These are phyloP conservation scores for Russula vinacea DNA, from an alignment of 768 basidiomycete species.

Conservation along the genomic window DNA sequence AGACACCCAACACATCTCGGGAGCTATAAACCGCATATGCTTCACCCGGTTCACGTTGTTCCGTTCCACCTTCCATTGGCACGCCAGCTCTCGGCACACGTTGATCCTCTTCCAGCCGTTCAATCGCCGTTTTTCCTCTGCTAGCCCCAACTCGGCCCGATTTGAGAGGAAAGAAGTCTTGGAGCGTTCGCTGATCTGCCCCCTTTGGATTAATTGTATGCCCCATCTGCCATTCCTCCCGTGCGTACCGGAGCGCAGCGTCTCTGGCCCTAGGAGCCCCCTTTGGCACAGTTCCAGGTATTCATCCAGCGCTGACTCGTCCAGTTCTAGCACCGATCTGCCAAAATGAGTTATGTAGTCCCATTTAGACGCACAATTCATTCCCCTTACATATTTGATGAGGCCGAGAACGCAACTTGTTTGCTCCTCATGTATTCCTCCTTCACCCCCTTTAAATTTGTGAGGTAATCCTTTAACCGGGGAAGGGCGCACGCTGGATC, in stretches of 20 bases:
- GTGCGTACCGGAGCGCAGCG: constrained; percentile 15
- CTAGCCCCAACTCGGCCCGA: constrained; percentile 1
- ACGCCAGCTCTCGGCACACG: constrained; percentile 18
- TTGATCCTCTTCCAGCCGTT: constrained; percentile 5
- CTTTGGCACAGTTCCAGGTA: constrained; percentile 24
- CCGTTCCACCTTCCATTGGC: constrained; percentile 17
- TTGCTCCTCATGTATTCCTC: constrained; percentile 12
- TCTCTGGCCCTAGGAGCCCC: constrained; percentile 13
- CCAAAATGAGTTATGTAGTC: background rate
- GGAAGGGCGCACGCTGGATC: constrained; percentile 30
- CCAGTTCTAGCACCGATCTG: constrained; percentile 24
- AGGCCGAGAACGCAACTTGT: constrained; percentile 23
- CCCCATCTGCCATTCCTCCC: background rate
- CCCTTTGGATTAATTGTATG: constrained; percentile 12
- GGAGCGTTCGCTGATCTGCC: constrained; percentile 39
- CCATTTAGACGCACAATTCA: background rate
- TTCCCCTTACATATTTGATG: constrained; percentile 23
- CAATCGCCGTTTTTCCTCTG: constrained; percentile 5
- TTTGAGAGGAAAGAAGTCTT: constrained; percentile 27
- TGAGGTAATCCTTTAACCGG: constrained; percentile 25
- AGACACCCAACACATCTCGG: constrained; percentile 61
- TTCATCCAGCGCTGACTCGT: constrained; percentile 20
- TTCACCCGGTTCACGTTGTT: constrained; percentile 51
- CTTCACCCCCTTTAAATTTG: constrained; percentile 17
- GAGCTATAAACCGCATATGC: constrained; percentile 60